Evolutionary conservation across 148 eudicot species (phyloP), one percentile per base, ranked within the genome.

Genomic region (Diospyros lotus): DNA sequence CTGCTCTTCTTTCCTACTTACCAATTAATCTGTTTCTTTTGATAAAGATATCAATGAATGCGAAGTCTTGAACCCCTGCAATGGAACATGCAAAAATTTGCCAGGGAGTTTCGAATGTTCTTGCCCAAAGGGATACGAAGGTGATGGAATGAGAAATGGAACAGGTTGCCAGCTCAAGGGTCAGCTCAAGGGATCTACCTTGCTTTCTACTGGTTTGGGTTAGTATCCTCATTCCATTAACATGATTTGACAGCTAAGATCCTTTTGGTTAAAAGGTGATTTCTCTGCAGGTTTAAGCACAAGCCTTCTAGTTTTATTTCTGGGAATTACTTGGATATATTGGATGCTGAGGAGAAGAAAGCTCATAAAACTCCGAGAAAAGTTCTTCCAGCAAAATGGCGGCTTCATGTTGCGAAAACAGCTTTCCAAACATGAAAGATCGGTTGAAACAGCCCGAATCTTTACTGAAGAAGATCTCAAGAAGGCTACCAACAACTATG

Each of bases 401-500:
- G 71, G 71, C 6, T 46, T 67, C 5, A 46, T 67, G 39, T 48
- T 45, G 17, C 39, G 67, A 56, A 52, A 75, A 13, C 48, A 10
- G 28, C 62, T 75, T 45, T 17, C 73, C 13, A 42, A 28, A 45
- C 61, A 53, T 6, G 65, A 58, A 67, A 52, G 44, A 3, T 64
- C 74, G 18, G 52, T 68, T 15, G 75, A 17, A 3, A 52, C 71
- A 65, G 73, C 52, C 14, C 63, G 39, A 72, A 72, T 80, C 42
- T 80, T 80, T 61, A 58, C 71, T 5, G 9, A 41, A 51, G 76
- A 80, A 60, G 79, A 80, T 41, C 63, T 75, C 43, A 65, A 66
- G 66, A 62, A 58, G 66, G 85, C 87, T 9, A 85, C 85, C 4
- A 73, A 79, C 50, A 72, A 80, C 62, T 85, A 76, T 61, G 66